These are phyloP conservation scores for Pneumocystis canis DNA, from an alignment of 1,139 yeast species.

Conservation along the genomic window DNA sequence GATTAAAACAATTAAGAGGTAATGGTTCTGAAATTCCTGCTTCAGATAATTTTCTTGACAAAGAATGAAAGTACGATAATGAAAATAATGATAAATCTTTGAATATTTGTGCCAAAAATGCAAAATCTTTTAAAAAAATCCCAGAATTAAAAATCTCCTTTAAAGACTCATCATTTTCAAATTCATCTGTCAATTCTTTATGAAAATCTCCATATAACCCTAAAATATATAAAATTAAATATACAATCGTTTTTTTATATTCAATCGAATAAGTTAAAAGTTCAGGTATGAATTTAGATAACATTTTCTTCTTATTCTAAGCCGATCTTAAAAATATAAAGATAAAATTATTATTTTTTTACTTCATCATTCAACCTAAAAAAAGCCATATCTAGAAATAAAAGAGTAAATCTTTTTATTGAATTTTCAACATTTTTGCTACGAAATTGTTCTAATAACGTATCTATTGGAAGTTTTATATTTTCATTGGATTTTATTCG, in stretches of 20 bases:
- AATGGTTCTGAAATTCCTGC: background rate
- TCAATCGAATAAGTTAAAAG: background rate
- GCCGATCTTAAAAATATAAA: background rate
- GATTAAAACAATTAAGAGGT: background rate
- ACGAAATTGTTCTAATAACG: slow-evolving; percentile 50
- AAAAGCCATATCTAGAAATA: slow-evolving; percentile 13
- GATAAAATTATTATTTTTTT: background rate
- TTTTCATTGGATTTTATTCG: slow-evolving; percentile 39
- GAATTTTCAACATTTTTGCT: slow-evolving; percentile 30
- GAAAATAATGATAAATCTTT: background rate
- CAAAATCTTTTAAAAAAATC: background rate
- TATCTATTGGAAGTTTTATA: slow-evolving; percentile 46
- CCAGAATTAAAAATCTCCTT: background rate
- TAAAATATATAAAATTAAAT: background rate
- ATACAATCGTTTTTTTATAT: background rate
- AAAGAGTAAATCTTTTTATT: slow-evolving; percentile 11
- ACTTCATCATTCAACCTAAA: background rate
- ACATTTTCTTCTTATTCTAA: background rate
- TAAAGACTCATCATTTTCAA: background rate
- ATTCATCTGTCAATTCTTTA: background rate
- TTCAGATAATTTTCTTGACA: background rate
- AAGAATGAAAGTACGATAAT: background rate
- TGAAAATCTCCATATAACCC: background rate
- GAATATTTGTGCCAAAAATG: background rate
- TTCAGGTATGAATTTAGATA: background rate